phyloP scores from a whole-genome alignment of 371 early-diverging fungal species.

The Mortierella sp. region DNA sequence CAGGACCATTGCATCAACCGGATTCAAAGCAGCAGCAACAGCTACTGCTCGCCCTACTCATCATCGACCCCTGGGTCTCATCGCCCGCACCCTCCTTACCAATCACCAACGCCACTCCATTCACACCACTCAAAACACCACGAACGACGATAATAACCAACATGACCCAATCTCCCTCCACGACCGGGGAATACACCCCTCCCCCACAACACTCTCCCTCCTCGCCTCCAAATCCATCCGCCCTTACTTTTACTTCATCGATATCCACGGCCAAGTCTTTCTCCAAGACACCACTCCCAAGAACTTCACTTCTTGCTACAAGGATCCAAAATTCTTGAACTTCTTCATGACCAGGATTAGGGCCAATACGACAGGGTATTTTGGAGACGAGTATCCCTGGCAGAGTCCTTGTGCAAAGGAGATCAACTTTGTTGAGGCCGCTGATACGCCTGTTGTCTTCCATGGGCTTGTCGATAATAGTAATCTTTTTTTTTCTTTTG shows the following conservation, averaged over 20 bases:
- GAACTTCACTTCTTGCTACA: constrained; percentile 50
- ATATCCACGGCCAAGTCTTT: constrained; percentile 54
- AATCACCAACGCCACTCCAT: neutral
- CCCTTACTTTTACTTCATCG: constrained; percentile 53
- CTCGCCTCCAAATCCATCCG: constrained; percentile 29
- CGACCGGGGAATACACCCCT: constrained; percentile 37
- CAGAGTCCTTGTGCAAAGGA: constrained; percentile 51
- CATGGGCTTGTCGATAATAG: constrained; percentile 20
- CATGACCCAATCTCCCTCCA: constrained; percentile 19
- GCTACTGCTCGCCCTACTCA: neutral
- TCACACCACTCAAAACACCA: neutral
- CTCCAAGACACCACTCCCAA: constrained; percentile 51
- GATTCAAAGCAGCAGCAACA: neutral
- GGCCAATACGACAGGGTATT: constrained; percentile 21
- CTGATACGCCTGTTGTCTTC: constrained; percentile 49
- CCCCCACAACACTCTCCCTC: neutral
- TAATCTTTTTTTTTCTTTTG: neutral
- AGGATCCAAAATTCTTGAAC: constrained; percentile 48
- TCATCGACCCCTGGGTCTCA: neutral
- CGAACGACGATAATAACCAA: neutral
- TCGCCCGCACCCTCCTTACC: neutral
- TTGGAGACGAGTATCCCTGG: constrained; percentile 27
- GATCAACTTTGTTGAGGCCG: constrained; percentile 55
- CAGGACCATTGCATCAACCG: neutral
- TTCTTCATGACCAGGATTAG: constrained; percentile 42